Evolutionary conservation across 2,329 filamentous ascomycete species (phyloP).

Genomic region (Sphaerulina musiva): DNA sequence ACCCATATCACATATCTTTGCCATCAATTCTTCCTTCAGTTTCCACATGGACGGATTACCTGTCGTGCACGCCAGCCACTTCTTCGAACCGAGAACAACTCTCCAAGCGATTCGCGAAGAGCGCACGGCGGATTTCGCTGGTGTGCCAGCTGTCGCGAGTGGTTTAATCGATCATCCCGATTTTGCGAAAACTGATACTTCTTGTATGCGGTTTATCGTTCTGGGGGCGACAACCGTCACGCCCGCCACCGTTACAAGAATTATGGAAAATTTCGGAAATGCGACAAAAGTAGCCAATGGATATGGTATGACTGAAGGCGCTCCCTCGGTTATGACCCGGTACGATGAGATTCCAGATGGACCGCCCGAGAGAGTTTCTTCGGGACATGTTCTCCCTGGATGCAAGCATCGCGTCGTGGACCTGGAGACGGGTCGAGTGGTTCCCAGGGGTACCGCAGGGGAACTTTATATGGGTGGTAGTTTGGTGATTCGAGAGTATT

Average conservation of each 20-base stretch:
- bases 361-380: background rate
- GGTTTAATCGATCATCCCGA: background rate
- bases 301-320: too few species aligned
- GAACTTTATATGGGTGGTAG: constrained; percentile 3
- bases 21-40: background rate
- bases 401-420: background rate
- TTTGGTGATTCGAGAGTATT: constrained; percentile 1
- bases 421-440: background rate
- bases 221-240: background rate
- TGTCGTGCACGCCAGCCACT: background rate
- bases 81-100: background rate
- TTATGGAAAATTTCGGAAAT: too few species aligned
- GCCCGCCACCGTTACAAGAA: too few species aligned
- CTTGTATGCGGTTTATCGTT: background rate
- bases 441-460: background rate
- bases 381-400: background rate
- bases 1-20: background rate
- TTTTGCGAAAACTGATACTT: background rate
- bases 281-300: too few species aligned
- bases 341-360: too few species aligned
- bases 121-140: background rate
- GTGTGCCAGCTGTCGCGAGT: background rate
- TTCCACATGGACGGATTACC: constrained; percentile 1
- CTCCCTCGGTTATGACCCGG: too few species aligned
- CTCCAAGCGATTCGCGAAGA: background rate